Evolutionary conservation across 2,329 filamentous ascomycete genomes (phyloP).

Genomic region (Fusarium tupiense): DNA sequence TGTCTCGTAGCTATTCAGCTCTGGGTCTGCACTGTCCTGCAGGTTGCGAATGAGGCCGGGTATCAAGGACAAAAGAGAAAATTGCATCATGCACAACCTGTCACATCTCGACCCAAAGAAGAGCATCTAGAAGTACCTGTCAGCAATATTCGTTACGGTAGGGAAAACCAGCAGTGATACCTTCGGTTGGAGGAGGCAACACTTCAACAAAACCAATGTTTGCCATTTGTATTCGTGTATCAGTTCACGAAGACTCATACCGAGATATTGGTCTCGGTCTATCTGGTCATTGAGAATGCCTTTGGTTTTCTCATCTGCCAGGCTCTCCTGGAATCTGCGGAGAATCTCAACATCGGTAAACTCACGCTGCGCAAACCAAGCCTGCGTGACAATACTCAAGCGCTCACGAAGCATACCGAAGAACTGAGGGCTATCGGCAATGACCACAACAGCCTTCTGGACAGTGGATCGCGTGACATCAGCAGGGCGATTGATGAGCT

Average conservation of each 20-base stretch:
- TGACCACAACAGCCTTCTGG: slow-evolving; percentile 96
- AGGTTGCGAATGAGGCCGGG: slow-evolving; percentile 89
- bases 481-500: slow-evolving; percentile 79
- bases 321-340: slow-evolving; percentile 87
- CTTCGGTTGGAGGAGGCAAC: slow-evolving; percentile 92
- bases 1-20: slow-evolving; percentile 84
- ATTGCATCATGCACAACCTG: slow-evolving; percentile 96
- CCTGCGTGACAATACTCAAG: slow-evolving; percentile 87
- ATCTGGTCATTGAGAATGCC: slow-evolving; percentile 70
- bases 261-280: slow-evolving; percentile 87
- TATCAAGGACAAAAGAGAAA: slow-evolving; percentile 94
- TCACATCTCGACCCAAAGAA: slow-evolving; percentile 99
- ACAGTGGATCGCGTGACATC: slow-evolving; percentile 98
- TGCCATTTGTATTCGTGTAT: slow-evolving; percentile 96
- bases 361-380: slow-evolving; percentile 95
- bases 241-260: slow-evolving; percentile 87
- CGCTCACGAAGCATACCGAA: slow-evolving; percentile 93
- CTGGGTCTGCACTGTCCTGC: slow-evolving; percentile 96
- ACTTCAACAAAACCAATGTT: slow-evolving; percentile 93
- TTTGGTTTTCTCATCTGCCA: slow-evolving; percentile 73
- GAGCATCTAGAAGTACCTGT: slow-evolving; percentile 74
- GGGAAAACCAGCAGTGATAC: slow-evolving; percentile 56
- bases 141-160: neutral
- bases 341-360: slow-evolving; percentile 94
- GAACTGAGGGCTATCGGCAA: slow-evolving; percentile 88